These are phyloP conservation scores for Penicillium bovifimosum DNA, from an alignment of 495 filamentous ascomycete species.

Conservation along the genomic window DNA sequence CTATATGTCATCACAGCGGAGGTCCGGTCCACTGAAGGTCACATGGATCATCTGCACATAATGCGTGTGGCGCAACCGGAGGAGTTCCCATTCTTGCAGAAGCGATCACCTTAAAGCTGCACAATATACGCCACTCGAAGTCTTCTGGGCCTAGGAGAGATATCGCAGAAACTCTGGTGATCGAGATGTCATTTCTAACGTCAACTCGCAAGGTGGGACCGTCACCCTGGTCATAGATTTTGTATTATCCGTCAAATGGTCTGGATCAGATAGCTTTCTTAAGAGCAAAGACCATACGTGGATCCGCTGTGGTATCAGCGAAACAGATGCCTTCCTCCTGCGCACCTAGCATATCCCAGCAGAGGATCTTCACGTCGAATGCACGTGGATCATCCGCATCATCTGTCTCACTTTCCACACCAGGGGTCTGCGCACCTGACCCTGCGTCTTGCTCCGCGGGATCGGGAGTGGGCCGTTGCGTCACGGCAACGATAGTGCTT, in stretches of 20 bases:
- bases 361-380: slow-evolving; percentile 40
- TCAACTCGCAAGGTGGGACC: neutral
- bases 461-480: slow-evolving; percentile 27
- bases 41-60: slow-evolving; percentile 7
- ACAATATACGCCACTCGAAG: neutral
- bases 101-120: slow-evolving; percentile 1
- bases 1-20: neutral
- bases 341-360: slow-evolving; percentile 45
- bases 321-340: slow-evolving; percentile 43
- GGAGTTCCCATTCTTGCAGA: neutral
- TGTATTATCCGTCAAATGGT: neutral
- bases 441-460: slow-evolving; percentile 22
- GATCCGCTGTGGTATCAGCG: slow-evolving; percentile 41
- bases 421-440: slow-evolving; percentile 12
- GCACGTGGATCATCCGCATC: slow-evolving; percentile 7
- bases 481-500: slow-evolving; percentile 72
- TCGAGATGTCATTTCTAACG: neutral
- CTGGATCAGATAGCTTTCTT: slow-evolving; percentile 13
- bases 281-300: slow-evolving; percentile 40
- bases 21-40: neutral
- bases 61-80: neutral
- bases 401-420: slow-evolving; percentile 13
- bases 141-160: neutral
- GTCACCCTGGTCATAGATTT: neutral
- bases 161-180: neutral